phyloP scores from a whole-genome alignment of 345 rosid genomes.

The Turritis glabra region DNA sequence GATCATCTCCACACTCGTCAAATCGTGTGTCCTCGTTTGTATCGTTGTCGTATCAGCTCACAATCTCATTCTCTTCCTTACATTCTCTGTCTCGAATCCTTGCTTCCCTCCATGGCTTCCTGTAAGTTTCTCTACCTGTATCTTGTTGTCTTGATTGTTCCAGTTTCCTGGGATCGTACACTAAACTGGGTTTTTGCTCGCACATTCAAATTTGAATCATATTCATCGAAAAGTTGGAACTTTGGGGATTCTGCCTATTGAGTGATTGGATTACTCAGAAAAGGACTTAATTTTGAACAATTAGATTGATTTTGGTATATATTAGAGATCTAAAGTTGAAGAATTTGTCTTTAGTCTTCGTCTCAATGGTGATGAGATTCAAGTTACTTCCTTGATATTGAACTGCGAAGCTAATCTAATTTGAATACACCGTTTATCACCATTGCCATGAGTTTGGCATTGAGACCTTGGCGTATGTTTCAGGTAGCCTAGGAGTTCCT shows the following conservation, averaged over 20 bases:
- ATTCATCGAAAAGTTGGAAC: not conserved
- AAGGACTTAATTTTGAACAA: conserved; percentile 23
- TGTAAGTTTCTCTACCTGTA: conserved; percentile 34
- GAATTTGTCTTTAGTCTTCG: not conserved
- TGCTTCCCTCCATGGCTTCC: conserved; percentile 41
- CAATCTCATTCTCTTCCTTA: not conserved
- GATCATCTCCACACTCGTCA: conserved; percentile 16
- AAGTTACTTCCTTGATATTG: not conserved
- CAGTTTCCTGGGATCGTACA: not conserved
- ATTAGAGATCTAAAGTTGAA: conserved; percentile 9
- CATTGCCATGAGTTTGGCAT: not conserved
- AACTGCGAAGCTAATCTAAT: not conserved
- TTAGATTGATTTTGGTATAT: not conserved
- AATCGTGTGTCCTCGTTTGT: conserved; percentile 26
- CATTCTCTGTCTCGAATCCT: conserved; percentile 25
- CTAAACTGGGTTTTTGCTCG: not conserved
- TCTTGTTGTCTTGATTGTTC: conserved; percentile 9
- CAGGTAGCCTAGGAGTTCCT: conserved; percentile 47
- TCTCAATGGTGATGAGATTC: not conserved
- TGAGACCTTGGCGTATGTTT: not conserved
- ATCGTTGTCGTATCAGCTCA: conserved; percentile 20
- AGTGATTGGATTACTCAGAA: not conserved
- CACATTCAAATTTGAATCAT: not conserved
- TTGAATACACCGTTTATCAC: not conserved
- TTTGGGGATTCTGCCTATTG: not conserved